Evolutionary conservation across 495 filamentous ascomycete species (phyloP).

Genomic region (Aspergillus sclerotiicarbonarius): DNA sequence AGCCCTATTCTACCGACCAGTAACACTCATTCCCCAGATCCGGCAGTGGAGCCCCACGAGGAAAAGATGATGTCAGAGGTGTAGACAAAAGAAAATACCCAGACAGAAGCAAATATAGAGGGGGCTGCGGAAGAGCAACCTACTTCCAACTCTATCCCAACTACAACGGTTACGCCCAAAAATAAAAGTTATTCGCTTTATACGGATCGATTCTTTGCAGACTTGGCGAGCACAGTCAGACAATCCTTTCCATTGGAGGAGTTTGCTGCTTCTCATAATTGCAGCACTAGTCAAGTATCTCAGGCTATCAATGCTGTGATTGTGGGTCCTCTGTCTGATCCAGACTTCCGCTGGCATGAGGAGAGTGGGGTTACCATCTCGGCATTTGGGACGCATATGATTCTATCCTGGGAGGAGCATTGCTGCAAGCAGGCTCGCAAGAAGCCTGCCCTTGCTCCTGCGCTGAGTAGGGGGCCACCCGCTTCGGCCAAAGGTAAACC

Average conservation of each 20-base stretch:
- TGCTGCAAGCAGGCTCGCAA: not conserved
- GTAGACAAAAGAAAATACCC: too few species aligned
- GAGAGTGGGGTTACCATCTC: conserved; percentile 9
- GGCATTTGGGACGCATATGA: conserved; percentile 15
- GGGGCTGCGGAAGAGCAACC: too few species aligned
- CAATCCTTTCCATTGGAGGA: conserved; percentile 18
- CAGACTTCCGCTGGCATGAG: conserved; percentile 3
- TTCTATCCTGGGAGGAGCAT: conserved; percentile 14
- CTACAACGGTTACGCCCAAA: too few species aligned
- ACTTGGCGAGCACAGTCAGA: conserved; percentile 17
- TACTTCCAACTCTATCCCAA: too few species aligned
- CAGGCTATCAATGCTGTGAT: conserved; percentile 20
- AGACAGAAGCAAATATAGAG: too few species aligned
- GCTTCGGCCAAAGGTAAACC: not conserved
- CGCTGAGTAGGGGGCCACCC: not conserved
- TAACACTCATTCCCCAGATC: too few species aligned
- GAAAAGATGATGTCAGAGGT: too few species aligned
- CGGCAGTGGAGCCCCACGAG: too few species aligned
- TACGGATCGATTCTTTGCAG: conserved; percentile 21
- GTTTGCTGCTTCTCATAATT: conserved; percentile 20
- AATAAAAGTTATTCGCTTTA: conserved; percentile 1
- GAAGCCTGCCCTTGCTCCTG: not conserved
- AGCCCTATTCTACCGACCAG: too few species aligned
- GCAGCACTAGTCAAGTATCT: conserved; percentile 13
- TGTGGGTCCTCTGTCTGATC: conserved; percentile 17